Base-by-base conservation (phyloP, 352 stramenopile species). In the Peronospora belbahrii region DNA sequence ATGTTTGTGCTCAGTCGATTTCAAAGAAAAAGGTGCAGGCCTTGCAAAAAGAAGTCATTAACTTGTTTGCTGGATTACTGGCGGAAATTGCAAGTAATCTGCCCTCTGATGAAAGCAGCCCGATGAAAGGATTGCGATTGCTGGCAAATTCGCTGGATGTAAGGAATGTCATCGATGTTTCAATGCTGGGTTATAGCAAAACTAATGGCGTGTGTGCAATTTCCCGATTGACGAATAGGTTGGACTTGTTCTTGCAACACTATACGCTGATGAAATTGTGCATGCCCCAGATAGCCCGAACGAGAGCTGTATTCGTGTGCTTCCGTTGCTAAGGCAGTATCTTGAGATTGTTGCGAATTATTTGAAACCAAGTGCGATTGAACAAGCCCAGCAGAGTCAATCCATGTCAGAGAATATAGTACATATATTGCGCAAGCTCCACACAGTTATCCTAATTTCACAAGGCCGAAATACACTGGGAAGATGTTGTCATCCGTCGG, bases 391-490 rank as follows among this genome's bases (percentile, higher is more conserved):
- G 4, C 42, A 67, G 15, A 63, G 48, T n/a, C 48, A 60, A 17
- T 61, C 46, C 3, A 66, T 73, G 35, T 59, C 69, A 4, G 56
- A 65, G 4, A 64, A 42, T 6, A 48, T 70, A 22, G 23, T 77
- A 10, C 54, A 61, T 23, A 52, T 70, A 15, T 39, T 89, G 32
- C 60, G 62, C 28, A 65, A 56, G 10, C 62, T 88, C 18, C 60
- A 88, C 33, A 59, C 63, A 8, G 57, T 88, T n/a, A 81, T 88
- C 37, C 27, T 91, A 13, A 35, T 86, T n/a, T 52, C 83, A 3
- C 76, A 91, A 73, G 75, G 68, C 3, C 52, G 45, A 6, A 13
- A 57, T 6, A 52, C 53, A 13, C 27, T 91, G 2, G 15, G 37
- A 13, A 42, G 31, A 5, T 70, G 75, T 30, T 57, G 41, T 27